Percentiles rank a stretch among this genome's conserved stretches.
phyloP scores from a whole-genome alignment of 768 basidiomycete species.

The Boletus subparvulus region DNA sequence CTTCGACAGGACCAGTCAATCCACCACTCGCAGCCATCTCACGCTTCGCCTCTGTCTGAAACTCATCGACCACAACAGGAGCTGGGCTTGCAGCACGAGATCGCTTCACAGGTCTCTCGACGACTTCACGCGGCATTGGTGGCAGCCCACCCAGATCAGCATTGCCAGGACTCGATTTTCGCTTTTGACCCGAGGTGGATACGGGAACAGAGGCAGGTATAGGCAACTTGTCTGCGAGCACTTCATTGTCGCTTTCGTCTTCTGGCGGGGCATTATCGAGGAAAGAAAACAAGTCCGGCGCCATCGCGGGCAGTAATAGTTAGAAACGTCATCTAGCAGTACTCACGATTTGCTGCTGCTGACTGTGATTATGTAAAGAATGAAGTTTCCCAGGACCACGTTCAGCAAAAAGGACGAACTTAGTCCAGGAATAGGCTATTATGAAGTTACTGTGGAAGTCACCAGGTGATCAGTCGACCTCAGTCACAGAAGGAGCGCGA shows the following conservation, averaged over 20 bases:
- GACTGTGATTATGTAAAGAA: neutral
- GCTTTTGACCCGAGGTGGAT: slow-evolving; percentile 18
- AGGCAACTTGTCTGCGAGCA: neutral
- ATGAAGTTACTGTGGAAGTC: too few species aligned
- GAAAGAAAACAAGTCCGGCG: slow-evolving; percentile 34
- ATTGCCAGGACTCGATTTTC: slow-evolving; percentile 22
- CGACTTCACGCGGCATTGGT: slow-evolving; percentile 25
- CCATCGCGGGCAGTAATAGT: slow-evolving; percentile 11
- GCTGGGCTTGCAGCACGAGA: slow-evolving; percentile 58
- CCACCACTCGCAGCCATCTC: slow-evolving; percentile 90
- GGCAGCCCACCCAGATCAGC: slow-evolving; percentile 1
- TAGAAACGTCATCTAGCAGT: too few species aligned
- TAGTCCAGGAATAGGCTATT: too few species aligned
- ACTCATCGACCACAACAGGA: slow-evolving; percentile 87
- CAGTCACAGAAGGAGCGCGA: too few species aligned
- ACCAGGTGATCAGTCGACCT: too few species aligned
- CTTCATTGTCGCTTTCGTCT: slow-evolving; percentile 31
- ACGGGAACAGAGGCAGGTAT: neutral
- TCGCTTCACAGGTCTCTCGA: slow-evolving; percentile 50
- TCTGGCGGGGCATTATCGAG: slow-evolving; percentile 22
- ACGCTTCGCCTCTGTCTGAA: slow-evolving; percentile 90
- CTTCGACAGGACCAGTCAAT: slow-evolving; percentile 69
- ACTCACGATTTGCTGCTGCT: neutral
- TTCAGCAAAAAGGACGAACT: too few species aligned
- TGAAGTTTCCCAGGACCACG: neutral